These are phyloP conservation scores for Lagerstroemia fauriei DNA, from an alignment of 441 rosid genomes.

Conservation along the genomic window DNA sequence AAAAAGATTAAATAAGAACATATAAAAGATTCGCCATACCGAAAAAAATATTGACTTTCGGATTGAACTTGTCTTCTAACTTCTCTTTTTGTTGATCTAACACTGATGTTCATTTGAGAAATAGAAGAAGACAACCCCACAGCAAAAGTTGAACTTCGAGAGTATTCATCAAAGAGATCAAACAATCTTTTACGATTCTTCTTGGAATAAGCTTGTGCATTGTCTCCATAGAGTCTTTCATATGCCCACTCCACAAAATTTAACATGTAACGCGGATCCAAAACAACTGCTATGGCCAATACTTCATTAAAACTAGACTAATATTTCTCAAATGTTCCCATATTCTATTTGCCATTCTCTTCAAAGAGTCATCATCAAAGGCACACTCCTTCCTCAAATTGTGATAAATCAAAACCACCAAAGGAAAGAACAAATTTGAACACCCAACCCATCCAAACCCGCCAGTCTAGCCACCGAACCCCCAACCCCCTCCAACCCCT, in stretches of 20 bases:
- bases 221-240: background rate
- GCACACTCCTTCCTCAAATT: background rate
- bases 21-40: too few relatives aligned
- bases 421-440: slow-evolving; percentile 11
- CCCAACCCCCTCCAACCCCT: too few relatives aligned
- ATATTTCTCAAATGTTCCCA: background rate
- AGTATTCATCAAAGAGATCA: slow-evolving; percentile 2
- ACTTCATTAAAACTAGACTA: background rate
- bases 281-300: background rate
- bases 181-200: background rate
- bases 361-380: background rate
- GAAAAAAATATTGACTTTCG: too few relatives aligned
- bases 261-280: slow-evolving; percentile 5
- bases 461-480: too few relatives aligned
- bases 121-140: rapidly evolving
- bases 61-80: too few relatives aligned
- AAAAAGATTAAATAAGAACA: too few relatives aligned
- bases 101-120: background rate
- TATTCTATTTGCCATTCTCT: background rate
- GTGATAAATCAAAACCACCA: background rate
- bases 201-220: background rate
- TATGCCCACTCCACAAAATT: background rate
- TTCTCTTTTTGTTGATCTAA: too few relatives aligned
- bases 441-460: too few relatives aligned
- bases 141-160: background rate